Evolutionary conservation across 139 green algal species (phyloP).

Genomic region (Volvox reticuliferus): DNA sequence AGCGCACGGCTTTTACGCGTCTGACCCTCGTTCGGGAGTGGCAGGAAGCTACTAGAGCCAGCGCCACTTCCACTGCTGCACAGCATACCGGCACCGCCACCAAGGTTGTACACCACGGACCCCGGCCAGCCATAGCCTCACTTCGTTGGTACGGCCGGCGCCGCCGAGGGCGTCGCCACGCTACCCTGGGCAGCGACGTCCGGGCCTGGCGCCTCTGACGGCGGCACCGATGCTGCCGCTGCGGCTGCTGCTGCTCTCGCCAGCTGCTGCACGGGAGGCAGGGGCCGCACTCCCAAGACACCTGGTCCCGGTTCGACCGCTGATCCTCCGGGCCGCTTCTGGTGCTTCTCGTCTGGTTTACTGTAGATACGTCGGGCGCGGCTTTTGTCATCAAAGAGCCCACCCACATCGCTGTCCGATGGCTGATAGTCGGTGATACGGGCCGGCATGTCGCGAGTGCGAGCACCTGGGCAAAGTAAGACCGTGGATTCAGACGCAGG

Average conservation of each 20-base stretch:
- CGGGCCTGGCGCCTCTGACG: not conserved
- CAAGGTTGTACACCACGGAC: not conserved
- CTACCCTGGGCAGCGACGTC: not conserved
- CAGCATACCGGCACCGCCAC: not conserved
- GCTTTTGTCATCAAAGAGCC: slow-evolving; percentile 76
- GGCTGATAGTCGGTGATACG: slow-evolving; percentile 74
- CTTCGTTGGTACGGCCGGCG: not conserved
- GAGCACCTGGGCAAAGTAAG: slow-evolving; percentile 58
- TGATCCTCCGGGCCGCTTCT: not conserved
- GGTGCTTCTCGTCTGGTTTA: not conserved
- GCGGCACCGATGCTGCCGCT: not conserved
- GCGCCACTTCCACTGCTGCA: not conserved
- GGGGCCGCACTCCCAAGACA: not conserved
- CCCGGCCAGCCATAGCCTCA: not conserved
- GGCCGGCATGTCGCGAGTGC: slow-evolving; percentile 81
- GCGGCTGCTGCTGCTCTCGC: not conserved
- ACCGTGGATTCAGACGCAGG: not conserved
- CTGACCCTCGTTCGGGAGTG: no score
- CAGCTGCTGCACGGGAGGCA: slow-evolving; percentile 3
- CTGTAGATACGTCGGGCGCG: slow-evolving; percentile 27
- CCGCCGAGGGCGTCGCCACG: not conserved
- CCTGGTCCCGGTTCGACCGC: not conserved
- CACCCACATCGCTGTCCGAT: slow-evolving; percentile 61
- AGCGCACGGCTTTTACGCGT: no score
- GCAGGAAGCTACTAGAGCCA: not conserved